A percentile compares a stretch with the other conserved stretches of the same genome.
Evolutionary conservation across 176 grass and related monocot genomes (phyloP).

Genomic region (Ensete glaucum): DNA sequence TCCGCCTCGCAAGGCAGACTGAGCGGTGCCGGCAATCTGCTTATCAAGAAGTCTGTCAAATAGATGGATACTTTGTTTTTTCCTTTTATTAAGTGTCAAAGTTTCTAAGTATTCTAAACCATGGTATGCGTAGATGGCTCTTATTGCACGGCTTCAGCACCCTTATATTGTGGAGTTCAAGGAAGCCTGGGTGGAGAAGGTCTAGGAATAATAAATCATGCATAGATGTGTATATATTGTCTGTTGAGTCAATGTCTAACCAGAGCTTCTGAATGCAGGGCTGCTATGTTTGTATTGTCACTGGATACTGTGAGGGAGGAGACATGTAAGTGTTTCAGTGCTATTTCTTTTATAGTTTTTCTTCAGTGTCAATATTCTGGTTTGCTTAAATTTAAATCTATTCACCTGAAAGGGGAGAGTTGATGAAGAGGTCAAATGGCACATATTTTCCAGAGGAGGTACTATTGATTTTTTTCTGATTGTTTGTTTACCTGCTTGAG

Average conservation of each 20-base stretch:
- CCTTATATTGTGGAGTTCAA: constrained; percentile 97
- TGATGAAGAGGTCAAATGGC: constrained; percentile 95
- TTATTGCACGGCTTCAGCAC: constrained; percentile 89
- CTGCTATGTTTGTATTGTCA: constrained; percentile 98
- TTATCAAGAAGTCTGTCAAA: constrained; percentile 71
- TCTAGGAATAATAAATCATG: constrained; percentile 28
- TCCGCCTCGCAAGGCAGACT: constrained; percentile 82
- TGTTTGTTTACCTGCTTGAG: constrained; percentile 5
- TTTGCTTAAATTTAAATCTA: neutral
- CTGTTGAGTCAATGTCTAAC: constrained; percentile 20
- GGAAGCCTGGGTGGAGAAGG: constrained; percentile 99
- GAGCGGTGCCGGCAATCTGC: constrained; percentile 91
- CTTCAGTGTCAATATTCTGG: constrained; percentile 4
- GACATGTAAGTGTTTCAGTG: constrained; percentile 69
- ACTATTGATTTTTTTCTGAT: constrained; percentile 9
- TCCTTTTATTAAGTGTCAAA: neutral
- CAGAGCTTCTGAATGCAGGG: constrained; percentile 34
- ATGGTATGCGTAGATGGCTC: constrained; percentile 76
- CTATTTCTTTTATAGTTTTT: constrained; percentile 10
- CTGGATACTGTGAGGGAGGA: constrained; percentile 97
- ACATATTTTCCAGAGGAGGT: constrained; percentile 97
- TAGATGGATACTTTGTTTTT: neutral
- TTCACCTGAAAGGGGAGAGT: constrained; percentile 46
- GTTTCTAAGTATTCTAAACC: constrained; percentile 9
- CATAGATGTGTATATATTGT: constrained; percentile 11